These are phyloP conservation scores for Cutaneotrichosporon cavernicola DNA, from an alignment of 1,284 basidiomycete genomes.

Conservation along the genomic window DNA sequence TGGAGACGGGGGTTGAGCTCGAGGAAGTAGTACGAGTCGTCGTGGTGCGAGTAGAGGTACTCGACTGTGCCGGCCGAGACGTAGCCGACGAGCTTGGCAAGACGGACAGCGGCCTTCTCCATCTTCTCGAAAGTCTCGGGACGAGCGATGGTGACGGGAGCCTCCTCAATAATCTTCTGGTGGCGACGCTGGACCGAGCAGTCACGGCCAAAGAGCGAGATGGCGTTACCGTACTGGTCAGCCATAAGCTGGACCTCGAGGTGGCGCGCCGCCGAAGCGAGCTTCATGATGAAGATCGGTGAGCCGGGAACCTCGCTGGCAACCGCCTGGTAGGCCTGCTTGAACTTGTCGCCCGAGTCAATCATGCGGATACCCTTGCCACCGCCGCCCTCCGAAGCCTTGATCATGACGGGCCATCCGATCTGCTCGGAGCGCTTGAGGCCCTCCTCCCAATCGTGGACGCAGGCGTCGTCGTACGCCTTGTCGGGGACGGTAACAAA, in stretches of 20 bases:
- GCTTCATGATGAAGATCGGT: conserved; percentile 99
- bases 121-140: conserved; percentile 89
- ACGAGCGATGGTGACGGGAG: conserved; percentile 95
- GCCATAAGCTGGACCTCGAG: conserved; percentile 97
- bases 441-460: conserved; percentile 86
- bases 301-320: conserved; percentile 96
- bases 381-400: conserved; percentile 97
- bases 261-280: conserved; percentile 94
- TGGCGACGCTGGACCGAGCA: conserved; percentile 99
- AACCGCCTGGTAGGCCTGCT: conserved; percentile 90
- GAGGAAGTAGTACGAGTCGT: conserved; percentile 94
- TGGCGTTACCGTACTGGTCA: conserved; percentile 99
- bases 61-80: conserved; percentile 99
- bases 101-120: conserved; percentile 96
- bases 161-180: conserved; percentile 99
- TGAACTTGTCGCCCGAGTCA: conserved; percentile 79
- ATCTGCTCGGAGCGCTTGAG: conserved; percentile 80
- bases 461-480: conserved; percentile 86
- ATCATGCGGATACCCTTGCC: conserved; percentile 98
- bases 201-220: conserved; percentile 97
- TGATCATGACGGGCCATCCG: conserved; percentile 99
- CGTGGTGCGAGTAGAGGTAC: conserved; percentile 93
- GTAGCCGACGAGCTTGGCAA: conserved; percentile 98
- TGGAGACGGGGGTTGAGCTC: conserved; percentile 99
- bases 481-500: conserved; percentile 93